Percentiles rank a stretch among this genome's conserved stretches.
phyloP scores from a whole-genome alignment of 352 stramenopile species.

The Pythium rishiriense region DNA sequence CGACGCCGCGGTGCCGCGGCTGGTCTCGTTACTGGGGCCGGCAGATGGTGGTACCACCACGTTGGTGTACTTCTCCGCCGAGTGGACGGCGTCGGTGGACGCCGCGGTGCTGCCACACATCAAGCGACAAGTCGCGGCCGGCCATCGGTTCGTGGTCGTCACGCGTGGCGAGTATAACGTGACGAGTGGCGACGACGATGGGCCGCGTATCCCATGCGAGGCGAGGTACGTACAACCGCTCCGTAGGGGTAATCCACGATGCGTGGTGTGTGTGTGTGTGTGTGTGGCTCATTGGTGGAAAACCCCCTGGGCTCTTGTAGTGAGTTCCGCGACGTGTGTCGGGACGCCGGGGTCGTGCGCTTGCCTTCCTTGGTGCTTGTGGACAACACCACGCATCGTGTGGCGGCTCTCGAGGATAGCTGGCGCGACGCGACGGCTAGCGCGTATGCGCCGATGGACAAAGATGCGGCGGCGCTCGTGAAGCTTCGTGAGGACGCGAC shows the following conservation, averaged over 20 bases:
- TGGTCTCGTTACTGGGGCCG: too few relatives aligned
- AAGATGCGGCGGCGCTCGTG: conserved; percentile 26
- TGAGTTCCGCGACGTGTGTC: conserved; percentile 20
- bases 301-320: too few relatives aligned
- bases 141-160: conserved; percentile 23
- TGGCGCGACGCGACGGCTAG: neutral
- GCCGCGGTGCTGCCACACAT: conserved; percentile 31
- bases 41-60: too few relatives aligned
- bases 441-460: neutral
- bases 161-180: neutral
- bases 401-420: neutral
- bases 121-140: conserved; percentile 5
- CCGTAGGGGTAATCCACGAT: too few relatives aligned
- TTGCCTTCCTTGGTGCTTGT: conserved; percentile 9
- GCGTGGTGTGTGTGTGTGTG: neutral
- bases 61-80: conserved; percentile 44
- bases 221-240: conserved; percentile 7
- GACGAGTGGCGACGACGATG: neutral
- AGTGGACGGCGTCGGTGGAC: conserved; percentile 43
- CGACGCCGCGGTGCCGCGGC: neutral
- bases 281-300: neutral
- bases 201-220: neutral
- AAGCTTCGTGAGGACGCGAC: conserved; percentile 46
- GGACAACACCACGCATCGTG: neutral
- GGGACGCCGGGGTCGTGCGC: neutral